Evolutionary conservation across 345 rosid genomes (phyloP).

Genomic region (Eucalyptus victrix): DNA sequence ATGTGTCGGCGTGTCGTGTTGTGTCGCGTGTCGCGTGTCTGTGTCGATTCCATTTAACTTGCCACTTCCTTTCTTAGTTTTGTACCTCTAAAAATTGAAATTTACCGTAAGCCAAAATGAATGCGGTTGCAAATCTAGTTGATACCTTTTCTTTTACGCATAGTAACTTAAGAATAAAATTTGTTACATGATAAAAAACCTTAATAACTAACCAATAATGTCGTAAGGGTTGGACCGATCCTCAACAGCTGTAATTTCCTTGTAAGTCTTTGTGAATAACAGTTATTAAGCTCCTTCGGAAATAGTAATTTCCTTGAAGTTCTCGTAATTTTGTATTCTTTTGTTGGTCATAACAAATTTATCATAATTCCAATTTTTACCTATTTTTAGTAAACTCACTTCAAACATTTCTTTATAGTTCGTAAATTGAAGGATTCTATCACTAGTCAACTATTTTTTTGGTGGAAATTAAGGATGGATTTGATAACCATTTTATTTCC

Average conservation of each 20-base stretch:
- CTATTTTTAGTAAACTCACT: too few relatives aligned
- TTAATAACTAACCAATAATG: too few relatives aligned
- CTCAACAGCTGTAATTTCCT: not conserved
- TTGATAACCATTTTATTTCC: rapidly evolving
- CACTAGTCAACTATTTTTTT: too few relatives aligned
- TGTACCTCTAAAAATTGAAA: not conserved
- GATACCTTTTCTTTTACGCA: not conserved
- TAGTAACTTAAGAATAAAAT: too few relatives aligned
- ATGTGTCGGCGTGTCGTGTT: rapidly evolving
- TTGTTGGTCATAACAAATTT: not conserved
- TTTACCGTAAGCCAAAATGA: not conserved
- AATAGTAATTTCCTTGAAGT: not conserved
- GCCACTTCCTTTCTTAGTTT: not conserved
- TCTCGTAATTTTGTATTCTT: not conserved
- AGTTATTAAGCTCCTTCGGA: not conserved
- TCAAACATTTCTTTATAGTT: not conserved
- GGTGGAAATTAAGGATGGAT: too few relatives aligned
- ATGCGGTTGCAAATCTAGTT: not conserved
- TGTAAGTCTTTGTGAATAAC: not conserved
- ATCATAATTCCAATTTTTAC: not conserved
- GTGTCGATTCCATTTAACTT: rapidly evolving
- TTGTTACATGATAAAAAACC: too few relatives aligned
- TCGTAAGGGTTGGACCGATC: not conserved
- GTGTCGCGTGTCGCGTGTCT: rapidly evolving
- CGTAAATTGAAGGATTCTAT: not conserved